A percentile compares a stretch with the other conserved stretches of the same genome.
Evolutionary conservation across 345 rosid genomes (phyloP).

Genomic region (Lenwebbia sp.): DNA sequence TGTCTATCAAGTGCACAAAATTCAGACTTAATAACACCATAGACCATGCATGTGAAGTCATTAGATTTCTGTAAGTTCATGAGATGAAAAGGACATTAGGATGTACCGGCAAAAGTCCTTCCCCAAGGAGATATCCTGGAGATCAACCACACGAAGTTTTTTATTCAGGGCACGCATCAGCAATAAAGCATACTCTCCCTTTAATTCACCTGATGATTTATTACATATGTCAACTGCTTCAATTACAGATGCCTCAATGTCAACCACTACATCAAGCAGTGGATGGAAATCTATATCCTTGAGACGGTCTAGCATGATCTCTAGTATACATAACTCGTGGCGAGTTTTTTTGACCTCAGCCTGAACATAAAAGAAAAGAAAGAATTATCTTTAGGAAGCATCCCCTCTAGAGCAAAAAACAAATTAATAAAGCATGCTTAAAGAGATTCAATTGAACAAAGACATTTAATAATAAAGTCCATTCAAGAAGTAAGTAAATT

Average conservation of each 20-base stretch:
- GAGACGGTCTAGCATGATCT: constrained; percentile 44
- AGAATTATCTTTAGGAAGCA: background rate
- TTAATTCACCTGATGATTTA: constrained; percentile 41
- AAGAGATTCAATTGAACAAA: background rate
- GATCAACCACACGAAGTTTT: constrained; percentile 59
- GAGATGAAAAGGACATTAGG: constrained; percentile 3
- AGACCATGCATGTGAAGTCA: background rate
- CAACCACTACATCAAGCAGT: constrained; percentile 49
- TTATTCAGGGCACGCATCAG: constrained; percentile 41
- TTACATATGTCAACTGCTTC: constrained; percentile 55
- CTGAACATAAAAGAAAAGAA: constrained; percentile 19
- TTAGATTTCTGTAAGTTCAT: background rate
- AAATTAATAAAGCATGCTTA: background rate
- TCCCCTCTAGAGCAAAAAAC: background rate
- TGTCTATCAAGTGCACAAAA: background rate
- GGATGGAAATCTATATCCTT: constrained; percentile 61
- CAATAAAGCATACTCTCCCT: constrained; percentile 47
- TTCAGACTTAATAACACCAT: background rate
- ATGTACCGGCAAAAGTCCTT: constrained; percentile 60
- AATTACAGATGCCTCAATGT: constrained; percentile 49
- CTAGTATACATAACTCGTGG: constrained; percentile 37
- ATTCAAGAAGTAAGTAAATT: background rate
- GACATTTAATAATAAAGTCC: background rate
- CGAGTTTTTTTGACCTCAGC: constrained; percentile 46
- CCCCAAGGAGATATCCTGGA: constrained; percentile 48